Conservation (phyloP, 352 stramenopile genomes). For the Phytophthora citrophthora region DNA sequence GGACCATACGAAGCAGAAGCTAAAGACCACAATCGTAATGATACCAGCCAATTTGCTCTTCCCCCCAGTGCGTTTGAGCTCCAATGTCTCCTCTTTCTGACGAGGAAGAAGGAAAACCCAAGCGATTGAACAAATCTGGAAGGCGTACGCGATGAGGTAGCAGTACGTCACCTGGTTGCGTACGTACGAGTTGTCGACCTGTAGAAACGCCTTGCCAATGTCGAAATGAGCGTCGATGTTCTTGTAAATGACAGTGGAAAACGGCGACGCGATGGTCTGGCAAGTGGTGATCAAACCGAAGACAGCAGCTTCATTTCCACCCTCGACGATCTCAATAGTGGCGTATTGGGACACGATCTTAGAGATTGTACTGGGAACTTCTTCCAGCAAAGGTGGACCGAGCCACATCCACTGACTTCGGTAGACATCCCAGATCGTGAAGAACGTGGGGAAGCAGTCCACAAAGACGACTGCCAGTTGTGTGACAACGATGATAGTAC, state of each 20-base stretch:
- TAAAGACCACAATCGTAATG: conserved; percentile 44
- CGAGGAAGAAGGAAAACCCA: conserved; percentile 46
- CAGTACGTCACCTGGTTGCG: conserved; percentile 44
- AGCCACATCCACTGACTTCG: conserved; percentile 67
- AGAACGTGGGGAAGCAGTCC: conserved; percentile 46
- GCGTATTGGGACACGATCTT: conserved; percentile 56
- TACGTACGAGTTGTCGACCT: conserved; percentile 35
- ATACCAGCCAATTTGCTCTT: conserved; percentile 44
- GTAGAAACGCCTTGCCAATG: conserved; percentile 33
- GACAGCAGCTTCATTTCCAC: conserved; percentile 53
- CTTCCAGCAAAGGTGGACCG: conserved; percentile 45
- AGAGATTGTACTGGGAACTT: conserved; percentile 42
- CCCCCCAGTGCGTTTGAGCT: conserved; percentile 46
- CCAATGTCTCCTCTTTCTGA: conserved; percentile 48
- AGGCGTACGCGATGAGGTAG: conserved; percentile 49
- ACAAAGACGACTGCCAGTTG: conserved; percentile 44
- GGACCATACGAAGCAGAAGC: conserved; percentile 52
- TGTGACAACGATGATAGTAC: conserved; percentile 44
- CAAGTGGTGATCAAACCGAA: conserved; percentile 53
- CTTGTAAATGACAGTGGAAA: conserved; percentile 55
- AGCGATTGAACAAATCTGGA: conserved; percentile 45
- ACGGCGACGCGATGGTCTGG: conserved; percentile 46
- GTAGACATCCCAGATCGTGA: conserved; percentile 61
- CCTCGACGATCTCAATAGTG: conserved; percentile 54
- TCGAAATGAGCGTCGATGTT: conserved; percentile 59